A percentile compares a stretch with the other conserved stretches of the same genome.
phyloP scores from a whole-genome alignment of 2,329 filamentous ascomycete genomes.

The Colletotrichum godetiae region DNA sequence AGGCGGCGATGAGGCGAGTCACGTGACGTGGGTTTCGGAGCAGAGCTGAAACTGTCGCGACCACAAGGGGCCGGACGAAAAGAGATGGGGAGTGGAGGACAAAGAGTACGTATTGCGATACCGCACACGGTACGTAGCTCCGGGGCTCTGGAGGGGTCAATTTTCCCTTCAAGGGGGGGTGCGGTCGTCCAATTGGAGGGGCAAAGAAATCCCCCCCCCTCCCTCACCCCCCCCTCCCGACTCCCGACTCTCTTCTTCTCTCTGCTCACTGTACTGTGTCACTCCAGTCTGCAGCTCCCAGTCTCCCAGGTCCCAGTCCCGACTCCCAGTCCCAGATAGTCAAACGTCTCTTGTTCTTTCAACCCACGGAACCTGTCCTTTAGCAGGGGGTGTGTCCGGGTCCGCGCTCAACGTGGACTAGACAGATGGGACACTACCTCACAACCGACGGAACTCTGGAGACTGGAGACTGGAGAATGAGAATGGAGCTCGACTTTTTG shows the following conservation, averaged over 20 bases:
- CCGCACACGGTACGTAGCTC: background rate
- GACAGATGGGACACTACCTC: slow-evolving; percentile 16
- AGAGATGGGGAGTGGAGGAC: background rate
- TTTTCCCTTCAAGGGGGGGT: no score
- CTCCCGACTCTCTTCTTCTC: background rate
- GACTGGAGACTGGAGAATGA: background rate
- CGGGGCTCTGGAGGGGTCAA: no score
- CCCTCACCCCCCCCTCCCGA: background rate
- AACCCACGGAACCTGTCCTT: slow-evolving; percentile 33
- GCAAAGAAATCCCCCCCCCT: background rate
- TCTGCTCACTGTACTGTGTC: no score
- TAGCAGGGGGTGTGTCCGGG: slow-evolving; percentile 30
- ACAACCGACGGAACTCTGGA: background rate
- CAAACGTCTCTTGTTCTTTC: slow-evolving; percentile 33
- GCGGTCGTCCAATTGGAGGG: background rate
- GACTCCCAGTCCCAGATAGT: slow-evolving; percentile 33
- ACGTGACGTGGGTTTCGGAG: slow-evolving; percentile 34
- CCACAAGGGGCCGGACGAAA: slow-evolving; percentile 31
- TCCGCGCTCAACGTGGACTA: slow-evolving; percentile 30
- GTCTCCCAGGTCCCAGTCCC: background rate
- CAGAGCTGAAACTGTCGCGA: slow-evolving; percentile 33
- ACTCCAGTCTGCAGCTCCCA: no score
- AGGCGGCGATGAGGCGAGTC: background rate
- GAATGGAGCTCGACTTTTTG: background rate
- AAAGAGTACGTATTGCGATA: background rate